Percentiles rank a stretch among this genome's conserved stretches.
Conservation (phyloP, 208 protist genomes). For the Trypanosoma rangeli region DNA sequence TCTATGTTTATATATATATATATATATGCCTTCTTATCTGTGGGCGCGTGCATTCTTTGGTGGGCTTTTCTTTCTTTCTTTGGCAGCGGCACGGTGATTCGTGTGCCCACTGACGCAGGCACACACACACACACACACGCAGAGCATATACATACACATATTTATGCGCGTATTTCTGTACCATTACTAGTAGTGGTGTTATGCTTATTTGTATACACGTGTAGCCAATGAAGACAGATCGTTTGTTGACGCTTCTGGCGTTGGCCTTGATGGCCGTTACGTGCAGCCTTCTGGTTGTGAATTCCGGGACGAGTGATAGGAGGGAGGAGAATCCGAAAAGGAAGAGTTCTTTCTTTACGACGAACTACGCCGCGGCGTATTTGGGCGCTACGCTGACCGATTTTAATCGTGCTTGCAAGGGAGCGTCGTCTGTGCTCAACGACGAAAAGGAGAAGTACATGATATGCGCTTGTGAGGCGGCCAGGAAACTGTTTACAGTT, state of each 20-base stretch:
- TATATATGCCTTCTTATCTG: background rate
- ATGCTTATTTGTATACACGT: constrained; percentile 5
- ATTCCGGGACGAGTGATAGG: background rate
- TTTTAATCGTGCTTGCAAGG: constrained; percentile 28
- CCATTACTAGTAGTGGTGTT: background rate
- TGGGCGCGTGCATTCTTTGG: background rate
- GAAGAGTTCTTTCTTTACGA: constrained; percentile 25
- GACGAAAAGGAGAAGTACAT: constrained; percentile 45
- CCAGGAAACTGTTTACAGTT: constrained; percentile 36
- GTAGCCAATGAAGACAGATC: constrained; percentile 17
- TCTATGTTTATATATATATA: background rate
- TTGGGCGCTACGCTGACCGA: constrained; percentile 37
- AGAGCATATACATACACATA: constrained; percentile 1
- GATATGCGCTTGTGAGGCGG: constrained; percentile 31
- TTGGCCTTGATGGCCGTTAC: constrained; percentile 9
- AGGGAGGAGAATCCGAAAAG: constrained; percentile 6
- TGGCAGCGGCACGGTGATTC: background rate
- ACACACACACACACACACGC: background rate
- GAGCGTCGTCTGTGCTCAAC: constrained; percentile 30
- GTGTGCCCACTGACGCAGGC: no score
- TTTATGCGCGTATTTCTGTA: constrained; percentile 11
- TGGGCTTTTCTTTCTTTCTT: background rate
- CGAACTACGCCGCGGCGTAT: constrained; percentile 46
- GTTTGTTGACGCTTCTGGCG: background rate
- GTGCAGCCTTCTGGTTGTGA: constrained; percentile 5